Percentiles rank a stretch among this genome's conserved stretches.
Evolutionary conservation across 257 asterid species (phyloP).

Genomic region (Salvia hispanica): DNA sequence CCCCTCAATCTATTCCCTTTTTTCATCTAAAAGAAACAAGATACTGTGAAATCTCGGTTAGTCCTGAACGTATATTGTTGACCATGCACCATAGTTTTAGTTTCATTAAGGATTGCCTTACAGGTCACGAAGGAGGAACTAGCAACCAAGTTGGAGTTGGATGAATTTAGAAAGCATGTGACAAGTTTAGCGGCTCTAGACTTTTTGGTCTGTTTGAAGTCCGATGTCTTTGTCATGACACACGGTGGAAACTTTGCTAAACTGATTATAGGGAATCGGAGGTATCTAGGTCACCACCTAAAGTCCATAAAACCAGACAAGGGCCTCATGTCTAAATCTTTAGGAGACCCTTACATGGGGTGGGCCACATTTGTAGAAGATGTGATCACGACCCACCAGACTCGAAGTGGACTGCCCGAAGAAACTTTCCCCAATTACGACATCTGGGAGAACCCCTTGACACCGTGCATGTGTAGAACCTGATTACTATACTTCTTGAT

Average conservation of each 20-base stretch:
- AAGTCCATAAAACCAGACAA: conserved; percentile 97
- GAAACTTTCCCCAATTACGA: conserved; percentile 97
- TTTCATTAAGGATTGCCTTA: conserved; percentile 25
- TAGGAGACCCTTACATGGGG: conserved; percentile 99
- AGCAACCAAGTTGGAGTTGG: conserved; percentile 76
- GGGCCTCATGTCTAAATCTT: conserved; percentile 93
- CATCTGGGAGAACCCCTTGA: conserved; percentile 97
- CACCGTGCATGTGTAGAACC: conserved; percentile 96
- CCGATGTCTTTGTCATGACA: conserved; percentile 97
- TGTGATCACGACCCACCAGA: conserved; percentile 79
- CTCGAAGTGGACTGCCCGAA: conserved; percentile 90
- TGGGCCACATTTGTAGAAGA: conserved; percentile 98
- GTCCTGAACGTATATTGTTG: neutral
- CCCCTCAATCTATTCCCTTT: conserved; percentile 1
- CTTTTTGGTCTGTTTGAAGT: conserved; percentile 93
- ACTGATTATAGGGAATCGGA: conserved; percentile 78
- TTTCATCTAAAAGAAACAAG: neutral
- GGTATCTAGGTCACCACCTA: conserved; percentile 87
- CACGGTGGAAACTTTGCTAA: conserved; percentile 98
- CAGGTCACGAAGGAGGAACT: conserved; percentile 97
- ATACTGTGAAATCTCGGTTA: conserved; percentile 5
- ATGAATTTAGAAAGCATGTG: conserved; percentile 88
- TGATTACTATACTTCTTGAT: conserved; percentile 38
- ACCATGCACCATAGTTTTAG: neutral
- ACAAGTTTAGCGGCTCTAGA: conserved; percentile 98